Conservation (phyloP, 1,284 basidiomycete species). For the Malassezia nana region DNA sequence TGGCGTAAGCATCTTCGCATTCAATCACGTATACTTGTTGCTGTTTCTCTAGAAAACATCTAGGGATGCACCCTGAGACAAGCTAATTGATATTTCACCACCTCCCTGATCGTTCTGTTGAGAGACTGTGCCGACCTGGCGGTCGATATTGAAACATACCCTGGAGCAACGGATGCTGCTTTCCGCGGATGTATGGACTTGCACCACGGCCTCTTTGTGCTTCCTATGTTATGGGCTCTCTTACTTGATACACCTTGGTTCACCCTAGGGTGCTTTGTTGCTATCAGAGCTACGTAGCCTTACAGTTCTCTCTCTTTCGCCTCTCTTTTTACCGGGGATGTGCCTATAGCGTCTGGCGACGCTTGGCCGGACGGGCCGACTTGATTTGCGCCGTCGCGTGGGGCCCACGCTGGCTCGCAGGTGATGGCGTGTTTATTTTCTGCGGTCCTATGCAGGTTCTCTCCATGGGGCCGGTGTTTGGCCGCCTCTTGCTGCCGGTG, state of each 20-base stretch:
- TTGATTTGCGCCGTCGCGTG: too few species aligned
- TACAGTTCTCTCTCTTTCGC: neutral
- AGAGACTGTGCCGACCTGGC: slow-evolving; percentile 4
- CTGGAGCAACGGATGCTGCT: slow-evolving; percentile 2
- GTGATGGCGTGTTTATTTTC: neutral
- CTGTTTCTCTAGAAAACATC: neutral
- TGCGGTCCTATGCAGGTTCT: neutral
- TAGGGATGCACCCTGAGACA: neutral
- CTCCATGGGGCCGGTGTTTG: neutral
- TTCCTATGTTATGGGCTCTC: neutral
- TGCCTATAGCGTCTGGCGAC: too few species aligned
- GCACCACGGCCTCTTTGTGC: neutral
- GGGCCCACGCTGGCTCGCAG: neutral
- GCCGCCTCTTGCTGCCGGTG: neutral
- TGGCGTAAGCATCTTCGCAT: slow-evolving; percentile 15
- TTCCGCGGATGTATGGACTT: neutral
- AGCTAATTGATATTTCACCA: slow-evolving; percentile 11
- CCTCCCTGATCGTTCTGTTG: slow-evolving; percentile 1
- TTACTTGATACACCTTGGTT: neutral
- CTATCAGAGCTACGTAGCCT: neutral
- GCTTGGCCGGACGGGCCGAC: too few species aligned
- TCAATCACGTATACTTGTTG: slow-evolving; percentile 6
- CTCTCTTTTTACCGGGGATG: neutral
- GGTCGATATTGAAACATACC: slow-evolving; percentile 11
- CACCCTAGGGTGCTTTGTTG: neutral